Percentiles rank a stretch among this genome's conserved stretches.
Evolutionary conservation across 2,329 filamentous ascomycete species (phyloP).

Genomic region (Alternaria brassicicola): DNA sequence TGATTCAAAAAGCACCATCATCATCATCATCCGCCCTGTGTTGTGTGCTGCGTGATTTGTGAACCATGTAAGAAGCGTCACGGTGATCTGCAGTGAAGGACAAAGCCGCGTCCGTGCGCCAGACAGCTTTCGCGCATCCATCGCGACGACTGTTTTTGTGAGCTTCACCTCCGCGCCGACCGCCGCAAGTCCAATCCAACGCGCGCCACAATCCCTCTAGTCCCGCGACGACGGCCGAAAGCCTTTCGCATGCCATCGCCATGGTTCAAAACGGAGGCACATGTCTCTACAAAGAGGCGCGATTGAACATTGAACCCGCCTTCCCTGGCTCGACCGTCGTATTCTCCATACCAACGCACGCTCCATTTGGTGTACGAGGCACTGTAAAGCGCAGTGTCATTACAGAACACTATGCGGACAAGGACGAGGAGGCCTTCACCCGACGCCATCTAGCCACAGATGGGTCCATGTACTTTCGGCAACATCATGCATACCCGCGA

Average conservation of each 20-base stretch:
- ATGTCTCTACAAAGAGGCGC: slow-evolving; percentile 84
- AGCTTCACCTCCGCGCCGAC: slow-evolving; percentile 31
- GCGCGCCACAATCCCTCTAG: slow-evolving; percentile 18
- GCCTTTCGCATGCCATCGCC: slow-evolving; percentile 63
- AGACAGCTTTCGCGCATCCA: slow-evolving; percentile 28
- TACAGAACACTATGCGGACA: slow-evolving; percentile 48
- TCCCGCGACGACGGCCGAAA: neutral
- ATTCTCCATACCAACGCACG: slow-evolving; percentile 55
- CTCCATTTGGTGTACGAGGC: slow-evolving; percentile 40
- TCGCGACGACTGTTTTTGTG: slow-evolving; percentile 44
- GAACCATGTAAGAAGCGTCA: neutral
- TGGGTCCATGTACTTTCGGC: slow-evolving; percentile 83
- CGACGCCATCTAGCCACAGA: slow-evolving; percentile 73
- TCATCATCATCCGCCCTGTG: neutral
- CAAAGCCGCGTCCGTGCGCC: slow-evolving; percentile 23
- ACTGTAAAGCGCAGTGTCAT: slow-evolving; percentile 43
- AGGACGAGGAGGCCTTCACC: slow-evolving; percentile 77
- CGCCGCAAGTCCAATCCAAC: slow-evolving; percentile 18
- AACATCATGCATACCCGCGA: slow-evolving; percentile 75
- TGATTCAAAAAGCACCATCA: neutral
- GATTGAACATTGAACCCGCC: slow-evolving; percentile 78
- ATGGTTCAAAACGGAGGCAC: slow-evolving; percentile 69
- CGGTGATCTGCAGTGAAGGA: neutral
- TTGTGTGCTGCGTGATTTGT: neutral
- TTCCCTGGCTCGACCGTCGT: slow-evolving; percentile 72